A percentile compares a stretch with the other conserved stretches of the same genome.
These are phyloP conservation scores for Camellia granthamiana DNA, from an alignment of 148 eudicot species.

Conservation along the genomic window DNA sequence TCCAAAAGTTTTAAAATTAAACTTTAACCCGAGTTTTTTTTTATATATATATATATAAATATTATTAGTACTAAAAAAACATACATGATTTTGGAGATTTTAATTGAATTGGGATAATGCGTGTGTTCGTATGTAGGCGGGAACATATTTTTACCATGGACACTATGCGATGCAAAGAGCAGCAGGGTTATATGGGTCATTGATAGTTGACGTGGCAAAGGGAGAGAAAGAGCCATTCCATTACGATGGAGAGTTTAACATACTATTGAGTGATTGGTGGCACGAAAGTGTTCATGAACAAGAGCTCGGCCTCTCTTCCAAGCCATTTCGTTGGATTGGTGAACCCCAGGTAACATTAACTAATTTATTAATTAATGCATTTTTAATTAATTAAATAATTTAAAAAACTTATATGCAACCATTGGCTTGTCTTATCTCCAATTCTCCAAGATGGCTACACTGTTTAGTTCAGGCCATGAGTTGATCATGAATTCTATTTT, in stretches of 20 bases:
- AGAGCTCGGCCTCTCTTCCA: slow-evolving; percentile 61
- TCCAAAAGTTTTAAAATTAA: too few species aligned
- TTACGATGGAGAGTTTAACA: slow-evolving; percentile 68
- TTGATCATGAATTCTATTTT: too few species aligned
- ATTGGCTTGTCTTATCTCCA: too few species aligned
- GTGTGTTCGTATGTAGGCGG: slow-evolving; percentile 40
- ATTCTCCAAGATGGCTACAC: too few species aligned
- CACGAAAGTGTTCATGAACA: slow-evolving; percentile 48
- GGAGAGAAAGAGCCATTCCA: slow-evolving; percentile 56
- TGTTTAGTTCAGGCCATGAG: too few species aligned
- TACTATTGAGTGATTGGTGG: slow-evolving; percentile 87
- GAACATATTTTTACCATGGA: slow-evolving; percentile 89
- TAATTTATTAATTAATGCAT: not conserved
- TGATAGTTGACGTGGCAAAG: slow-evolving; percentile 66
- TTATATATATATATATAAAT: too few species aligned
- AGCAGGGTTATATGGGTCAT: slow-evolving; percentile 78
- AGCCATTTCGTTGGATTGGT: slow-evolving; percentile 77
- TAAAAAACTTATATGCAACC: too few species aligned
- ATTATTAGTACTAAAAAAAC: too few species aligned
- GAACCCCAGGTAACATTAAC: slow-evolving; percentile 66
- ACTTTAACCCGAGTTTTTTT: too few species aligned
- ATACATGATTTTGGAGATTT: too few species aligned
- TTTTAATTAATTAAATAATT: not conserved
- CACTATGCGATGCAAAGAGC: slow-evolving; percentile 93
- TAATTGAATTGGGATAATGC: not conserved